Evolutionary conservation across 2,329 filamentous ascomycete genomes (phyloP).

Genomic region (Chaetomiaceae sp.): DNA sequence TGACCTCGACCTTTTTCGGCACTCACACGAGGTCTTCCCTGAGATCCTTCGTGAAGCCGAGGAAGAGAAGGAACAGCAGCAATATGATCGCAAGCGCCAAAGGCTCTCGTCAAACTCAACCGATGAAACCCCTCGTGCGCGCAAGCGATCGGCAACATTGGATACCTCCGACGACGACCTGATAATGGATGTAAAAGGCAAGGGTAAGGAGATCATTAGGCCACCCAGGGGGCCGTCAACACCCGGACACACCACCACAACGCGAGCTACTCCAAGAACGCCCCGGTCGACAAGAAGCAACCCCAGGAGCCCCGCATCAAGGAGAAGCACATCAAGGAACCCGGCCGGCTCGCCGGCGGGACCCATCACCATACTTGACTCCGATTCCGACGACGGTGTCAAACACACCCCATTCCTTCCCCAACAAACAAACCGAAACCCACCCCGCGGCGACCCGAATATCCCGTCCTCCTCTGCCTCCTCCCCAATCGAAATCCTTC

Average conservation of each 20-base stretch:
- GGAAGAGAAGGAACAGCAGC: conserved; percentile 15
- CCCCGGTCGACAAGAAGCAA: not conserved
- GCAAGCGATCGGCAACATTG: not conserved
- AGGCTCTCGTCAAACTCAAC: not conserved
- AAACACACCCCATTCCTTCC: not conserved
- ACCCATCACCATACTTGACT: conserved; percentile 1
- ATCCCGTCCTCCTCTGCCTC: not conserved
- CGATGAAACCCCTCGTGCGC: not conserved
- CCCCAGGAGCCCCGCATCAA: conserved; percentile 2
- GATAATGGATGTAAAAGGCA: conserved; percentile 26
- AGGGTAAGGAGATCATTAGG: conserved; percentile 24
- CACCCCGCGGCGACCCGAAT: too few relatives aligned
- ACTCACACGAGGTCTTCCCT: conserved; percentile 47
- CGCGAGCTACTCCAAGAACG: not conserved
- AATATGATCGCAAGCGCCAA: conserved; percentile 24
- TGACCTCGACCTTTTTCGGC: conserved; percentile 46
- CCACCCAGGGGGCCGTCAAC: conserved; percentile 4
- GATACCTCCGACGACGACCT: conserved; percentile 20
- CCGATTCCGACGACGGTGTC: conserved; percentile 12
- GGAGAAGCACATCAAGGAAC: not conserved
- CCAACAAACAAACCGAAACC: not conserved
- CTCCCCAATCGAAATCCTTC: conserved; percentile 5
- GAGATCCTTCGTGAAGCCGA: conserved; percentile 30
- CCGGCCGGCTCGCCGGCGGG: not conserved
- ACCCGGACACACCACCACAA: conserved; percentile 4